Evolutionary conservation across 2,329 filamentous ascomycete genomes (phyloP).

Genomic region (Aspergillus pseudonomiae): DNA sequence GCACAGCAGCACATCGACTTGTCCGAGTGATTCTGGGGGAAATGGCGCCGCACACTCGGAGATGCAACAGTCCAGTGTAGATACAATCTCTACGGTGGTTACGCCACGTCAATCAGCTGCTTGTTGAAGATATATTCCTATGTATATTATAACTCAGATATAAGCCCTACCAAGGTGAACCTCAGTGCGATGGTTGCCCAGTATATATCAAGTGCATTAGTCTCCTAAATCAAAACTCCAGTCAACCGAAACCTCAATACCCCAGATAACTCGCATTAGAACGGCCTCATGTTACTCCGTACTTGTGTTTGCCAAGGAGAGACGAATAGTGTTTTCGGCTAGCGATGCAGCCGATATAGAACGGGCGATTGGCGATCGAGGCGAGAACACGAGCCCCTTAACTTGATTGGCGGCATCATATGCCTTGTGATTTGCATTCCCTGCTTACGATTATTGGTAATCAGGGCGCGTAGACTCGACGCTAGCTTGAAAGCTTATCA

Average conservation of each 20-base stretch:
- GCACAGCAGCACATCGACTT: not conserved
- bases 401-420: not conserved
- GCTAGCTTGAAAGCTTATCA: not conserved
- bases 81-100: not conserved
- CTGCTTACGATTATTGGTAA: not conserved
- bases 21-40: not conserved
- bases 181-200: not conserved
- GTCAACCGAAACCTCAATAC: not conserved
- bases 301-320: not conserved
- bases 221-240: not conserved
- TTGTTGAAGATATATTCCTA: fast-evolving
- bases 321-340: too few relatives aligned
- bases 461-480: not conserved
- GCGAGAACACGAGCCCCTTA: not conserved
- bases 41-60: not conserved
- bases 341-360: too few relatives aligned
- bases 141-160: not conserved
- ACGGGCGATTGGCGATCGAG: not conserved
- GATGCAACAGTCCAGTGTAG: not conserved
- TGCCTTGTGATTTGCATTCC: not conserved
- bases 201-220: not conserved
- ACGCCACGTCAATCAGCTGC: not conserved
- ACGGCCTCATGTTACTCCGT: too few relatives aligned
- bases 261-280: not conserved
- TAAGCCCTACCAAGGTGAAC: not conserved